These are phyloP conservation scores for Crithidia acanthocephali DNA, from an alignment of 208 protist genomes.

Conservation along the genomic window DNA sequence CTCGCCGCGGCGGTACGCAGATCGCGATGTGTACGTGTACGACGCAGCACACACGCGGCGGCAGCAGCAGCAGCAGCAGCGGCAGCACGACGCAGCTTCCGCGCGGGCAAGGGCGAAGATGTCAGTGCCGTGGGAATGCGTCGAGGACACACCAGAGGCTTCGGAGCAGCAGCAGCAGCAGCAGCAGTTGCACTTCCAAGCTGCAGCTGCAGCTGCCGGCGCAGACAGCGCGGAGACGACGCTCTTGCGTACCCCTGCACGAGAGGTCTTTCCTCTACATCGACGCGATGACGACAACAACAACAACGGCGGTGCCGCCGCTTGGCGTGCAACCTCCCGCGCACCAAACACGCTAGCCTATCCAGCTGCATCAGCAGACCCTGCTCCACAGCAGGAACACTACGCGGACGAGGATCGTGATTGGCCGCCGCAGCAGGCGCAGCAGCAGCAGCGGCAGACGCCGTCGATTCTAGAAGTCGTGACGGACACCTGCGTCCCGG, in stretches of 20 bases:
- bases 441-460: neutral
- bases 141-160: too few species aligned
- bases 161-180: too few species aligned
- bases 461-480: slow-evolving; percentile 21
- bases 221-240: neutral
- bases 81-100: too few species aligned
- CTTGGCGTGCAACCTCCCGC: too few species aligned
- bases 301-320: neutral
- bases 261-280: slow-evolving; percentile 1
- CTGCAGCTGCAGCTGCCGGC: neutral
- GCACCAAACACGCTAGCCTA: too few species aligned
- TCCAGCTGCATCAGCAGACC: too few species aligned
- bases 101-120: too few species aligned
- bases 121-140: neutral
- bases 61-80: too few species aligned
- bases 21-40: slow-evolving; percentile 31
- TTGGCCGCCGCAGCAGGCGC: neutral
- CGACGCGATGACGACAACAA: neutral
- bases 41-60: slow-evolving; percentile 12
- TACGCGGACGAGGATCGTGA: too few species aligned
- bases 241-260: slow-evolving; percentile 5
- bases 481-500: slow-evolving; percentile 9
- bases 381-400: too few species aligned
- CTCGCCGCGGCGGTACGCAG: slow-evolving; percentile 22
- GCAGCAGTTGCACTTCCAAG: neutral